Percentiles rank a stretch among this genome's conserved stretches.
Conservation (phyloP, 2,329 filamentous ascomycete genomes). For the Fusarium sp. region DNA sequence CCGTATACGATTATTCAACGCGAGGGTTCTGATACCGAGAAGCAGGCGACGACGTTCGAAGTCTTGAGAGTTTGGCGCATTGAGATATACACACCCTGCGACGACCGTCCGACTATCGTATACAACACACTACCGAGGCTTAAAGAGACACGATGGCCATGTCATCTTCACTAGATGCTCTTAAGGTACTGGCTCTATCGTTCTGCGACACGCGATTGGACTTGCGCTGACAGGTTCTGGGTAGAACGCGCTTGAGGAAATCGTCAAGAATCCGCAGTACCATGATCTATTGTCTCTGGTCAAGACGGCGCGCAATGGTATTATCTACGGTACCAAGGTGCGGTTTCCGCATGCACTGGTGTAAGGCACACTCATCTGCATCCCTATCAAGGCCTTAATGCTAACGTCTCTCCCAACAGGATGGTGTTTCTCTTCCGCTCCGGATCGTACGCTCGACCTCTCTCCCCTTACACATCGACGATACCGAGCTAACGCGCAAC, state of each 20-base stretch:
- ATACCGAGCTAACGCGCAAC: slow-evolving; percentile 34
- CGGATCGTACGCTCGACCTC: slow-evolving; percentile 73
- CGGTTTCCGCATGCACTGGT: slow-evolving; percentile 98
- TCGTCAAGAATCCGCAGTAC: slow-evolving; percentile 86
- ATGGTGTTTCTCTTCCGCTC: slow-evolving; percentile 98
- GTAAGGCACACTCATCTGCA: slow-evolving; percentile 52
- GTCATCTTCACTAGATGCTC: slow-evolving; percentile 46
- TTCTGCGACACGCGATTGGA: background rate
- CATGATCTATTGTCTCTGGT: slow-evolving; percentile 86
- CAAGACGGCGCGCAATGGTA: slow-evolving; percentile 96
- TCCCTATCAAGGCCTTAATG: background rate
- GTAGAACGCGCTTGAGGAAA: slow-evolving; percentile 77
- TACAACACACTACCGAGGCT: slow-evolving; percentile 42
- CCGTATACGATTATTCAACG: slow-evolving; percentile 17
- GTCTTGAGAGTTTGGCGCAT: slow-evolving; percentile 19
- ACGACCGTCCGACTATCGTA: slow-evolving; percentile 24
- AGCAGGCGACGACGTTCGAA: slow-evolving; percentile 37
- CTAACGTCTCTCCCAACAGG: slow-evolving; percentile 58
- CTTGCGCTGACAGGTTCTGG: slow-evolving; percentile 27
- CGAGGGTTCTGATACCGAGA: slow-evolving; percentile 10
- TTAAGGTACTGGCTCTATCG: slow-evolving; percentile 45
- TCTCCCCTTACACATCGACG: slow-evolving; percentile 1
- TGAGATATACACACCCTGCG: slow-evolving; percentile 22
- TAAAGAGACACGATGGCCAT: slow-evolving; percentile 45
- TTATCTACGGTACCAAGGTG: slow-evolving; percentile 96